Conservation (phyloP, 129 eudicot genomes). For the Saussurea involucrata region DNA sequence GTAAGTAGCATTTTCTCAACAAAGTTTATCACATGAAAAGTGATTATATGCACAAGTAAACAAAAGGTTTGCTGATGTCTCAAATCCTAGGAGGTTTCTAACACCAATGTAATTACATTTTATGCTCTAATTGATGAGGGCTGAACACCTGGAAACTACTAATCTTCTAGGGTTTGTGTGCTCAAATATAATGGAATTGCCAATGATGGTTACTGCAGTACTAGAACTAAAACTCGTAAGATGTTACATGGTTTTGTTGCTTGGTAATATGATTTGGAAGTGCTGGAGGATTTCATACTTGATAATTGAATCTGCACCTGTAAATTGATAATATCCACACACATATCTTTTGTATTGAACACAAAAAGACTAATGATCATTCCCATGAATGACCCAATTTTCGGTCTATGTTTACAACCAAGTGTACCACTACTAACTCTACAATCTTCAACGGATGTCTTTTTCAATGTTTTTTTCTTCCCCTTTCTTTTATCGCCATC, state of each 20-base stretch:
- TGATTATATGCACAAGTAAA: neutral
- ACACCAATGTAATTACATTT: neutral
- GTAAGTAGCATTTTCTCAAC: slow-evolving; percentile 44
- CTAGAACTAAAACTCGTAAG: neutral
- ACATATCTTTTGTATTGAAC: neutral
- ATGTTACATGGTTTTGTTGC: neutral
- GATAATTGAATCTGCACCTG: neutral
- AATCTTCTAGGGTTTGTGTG: neutral
- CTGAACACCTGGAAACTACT: neutral
- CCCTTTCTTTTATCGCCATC: too few relatives aligned
- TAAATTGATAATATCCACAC: neutral
- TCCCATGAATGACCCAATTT: too few relatives aligned
- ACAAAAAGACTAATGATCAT: neutral
- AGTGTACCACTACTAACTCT: too few relatives aligned
- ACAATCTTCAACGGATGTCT: too few relatives aligned
- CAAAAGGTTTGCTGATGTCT: slow-evolving; percentile 1
- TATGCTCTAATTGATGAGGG: neutral
- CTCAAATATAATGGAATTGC: neutral
- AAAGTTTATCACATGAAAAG: neutral
- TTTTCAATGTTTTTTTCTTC: too few relatives aligned
- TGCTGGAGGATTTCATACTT: neutral
- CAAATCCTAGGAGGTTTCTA: neutral
- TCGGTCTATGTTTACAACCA: too few relatives aligned
- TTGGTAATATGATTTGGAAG: neutral
- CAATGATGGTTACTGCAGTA: neutral